A percentile compares a stretch with the other conserved stretches of the same genome.
phyloP scores from a whole-genome alignment of 805 yeast species.

The Candida gorgasii region DNA sequence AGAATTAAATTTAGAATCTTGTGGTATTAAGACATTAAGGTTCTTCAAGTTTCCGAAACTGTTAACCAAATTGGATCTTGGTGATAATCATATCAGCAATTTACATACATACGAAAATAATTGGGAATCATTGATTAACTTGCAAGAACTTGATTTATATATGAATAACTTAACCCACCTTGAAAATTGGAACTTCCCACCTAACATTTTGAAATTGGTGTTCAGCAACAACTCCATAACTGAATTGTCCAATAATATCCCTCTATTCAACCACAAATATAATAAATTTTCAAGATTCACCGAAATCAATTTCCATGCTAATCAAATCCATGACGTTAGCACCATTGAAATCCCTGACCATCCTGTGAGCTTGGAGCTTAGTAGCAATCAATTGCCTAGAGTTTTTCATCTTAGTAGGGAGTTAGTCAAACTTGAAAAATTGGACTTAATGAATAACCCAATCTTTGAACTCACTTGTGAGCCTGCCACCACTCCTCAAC shows the following conservation, averaged over 20 bases:
- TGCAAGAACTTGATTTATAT: conserved; percentile 21
- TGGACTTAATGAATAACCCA: not conserved
- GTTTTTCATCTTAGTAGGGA: conserved; percentile 2
- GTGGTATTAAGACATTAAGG: conserved; percentile 15
- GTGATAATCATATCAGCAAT: conserved; percentile 22
- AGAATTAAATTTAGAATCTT: conserved; percentile 6
- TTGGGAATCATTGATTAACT: conserved; percentile 27
- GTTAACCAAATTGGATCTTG: conserved; percentile 24
- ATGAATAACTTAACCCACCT: not conserved
- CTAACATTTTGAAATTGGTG: conserved; percentile 23
- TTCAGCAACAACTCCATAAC: conserved; percentile 24
- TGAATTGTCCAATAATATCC: not conserved
- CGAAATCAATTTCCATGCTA: not conserved
- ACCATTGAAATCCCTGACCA: conserved; percentile 6
- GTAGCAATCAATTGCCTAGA: not conserved
- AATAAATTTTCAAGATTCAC: conserved; percentile 1
- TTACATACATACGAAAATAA: conserved; percentile 24
- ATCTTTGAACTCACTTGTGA: conserved; percentile 3
- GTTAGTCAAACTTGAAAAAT: not conserved
- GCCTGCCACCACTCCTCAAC: conserved; percentile 1
- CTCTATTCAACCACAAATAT: conserved; percentile 5
- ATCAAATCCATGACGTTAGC: not conserved
- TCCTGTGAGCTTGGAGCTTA: not conserved
- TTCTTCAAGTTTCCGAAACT: conserved; percentile 30
- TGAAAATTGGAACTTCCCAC: conserved; percentile 24